These are phyloP conservation scores for Venturia pyrina DNA, from an alignment of 2,329 filamentous ascomycete genomes.

Conservation along the genomic window DNA sequence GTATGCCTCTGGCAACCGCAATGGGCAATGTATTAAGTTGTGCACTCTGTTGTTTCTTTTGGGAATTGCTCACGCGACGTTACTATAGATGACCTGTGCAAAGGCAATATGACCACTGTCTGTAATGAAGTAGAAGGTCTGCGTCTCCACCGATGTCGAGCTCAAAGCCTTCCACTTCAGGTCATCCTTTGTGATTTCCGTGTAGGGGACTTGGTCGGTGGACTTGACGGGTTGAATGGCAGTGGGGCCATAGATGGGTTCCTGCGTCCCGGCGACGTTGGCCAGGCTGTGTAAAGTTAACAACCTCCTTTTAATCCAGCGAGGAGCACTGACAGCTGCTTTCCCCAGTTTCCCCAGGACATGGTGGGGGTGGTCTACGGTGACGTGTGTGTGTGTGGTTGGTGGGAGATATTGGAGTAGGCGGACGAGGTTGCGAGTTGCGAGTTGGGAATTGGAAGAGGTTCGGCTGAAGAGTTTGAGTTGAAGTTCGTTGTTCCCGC, in stretches of 20 bases:
- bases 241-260: conserved; percentile 86
- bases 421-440: no score
- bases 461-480: no score
- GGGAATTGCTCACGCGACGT: conserved; percentile 43
- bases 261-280: conserved; percentile 87
- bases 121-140: conserved; percentile 83
- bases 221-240: conserved; percentile 83
- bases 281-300: conserved; percentile 36
- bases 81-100: conserved; percentile 93
- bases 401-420: background rate
- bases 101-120: conserved; percentile 69
- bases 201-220: conserved; percentile 66
- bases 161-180: conserved; percentile 75
- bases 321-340: conserved; percentile 61
- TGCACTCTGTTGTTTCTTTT: conserved; percentile 13
- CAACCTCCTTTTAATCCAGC: background rate
- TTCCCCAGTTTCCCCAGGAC: conserved; percentile 79
- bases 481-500: no score
- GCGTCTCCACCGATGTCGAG: conserved; percentile 84
- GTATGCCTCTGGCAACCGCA: conserved; percentile 58
- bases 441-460: background rate
- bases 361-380: background rate
- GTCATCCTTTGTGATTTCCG: conserved; percentile 66
- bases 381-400: background rate
- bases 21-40: conserved; percentile 15